Base-by-base conservation (phyloP, 192 early-diverging fungal species). In the Linnemannia elongata region DNA sequence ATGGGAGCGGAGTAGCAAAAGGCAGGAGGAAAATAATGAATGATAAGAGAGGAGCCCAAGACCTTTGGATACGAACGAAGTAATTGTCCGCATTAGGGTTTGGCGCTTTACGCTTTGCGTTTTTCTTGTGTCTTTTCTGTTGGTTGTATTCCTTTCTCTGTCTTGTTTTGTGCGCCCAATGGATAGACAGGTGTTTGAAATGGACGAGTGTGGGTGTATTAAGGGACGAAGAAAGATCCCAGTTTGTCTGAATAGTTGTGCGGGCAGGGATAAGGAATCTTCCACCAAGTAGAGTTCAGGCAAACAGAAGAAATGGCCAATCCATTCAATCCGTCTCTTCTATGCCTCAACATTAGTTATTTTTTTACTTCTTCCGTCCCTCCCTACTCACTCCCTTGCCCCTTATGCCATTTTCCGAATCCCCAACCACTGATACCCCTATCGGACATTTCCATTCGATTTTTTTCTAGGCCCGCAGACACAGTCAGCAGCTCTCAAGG, bases 41-140 rank as follows among this genome's bases (percentile, higher is more conserved):
- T 12, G 60, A 66, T 66, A 66, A 66, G 60, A 30, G 60, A 33
- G 60, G 60, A 66, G 60, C 60, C 60, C 60, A 33, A 30, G 60
- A 33, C 60, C 27, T 66, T 66, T n/a, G 24, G 60, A 63, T n/a
- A 63, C 8, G 24, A 63, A 63, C 2, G 24, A 66, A 33, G 9
- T 27, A 66, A 66, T 30, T 66, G 60, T 66, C 60, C 60, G 60
- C 3, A 66, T 33, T 27, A 66, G 55, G 60, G 60, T 66, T 27
- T 66, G 30, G 60, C 60, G 60, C 60, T n/a, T 66, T 33, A n/a
- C 60, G 17, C 60, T 27, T 15, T 66, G n/a, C n/a, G n/a, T 24
- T 12, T 66, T 33, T 30, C 12, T 33, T 66, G 10, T 12, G n/a
- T 35, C 60, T 66, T 30, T 60, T 15, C 27, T 27, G 60, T 4